These are phyloP conservation scores for Oryza australiensis DNA, from an alignment of 176 grass and related monocot species.

Conservation along the genomic window DNA sequence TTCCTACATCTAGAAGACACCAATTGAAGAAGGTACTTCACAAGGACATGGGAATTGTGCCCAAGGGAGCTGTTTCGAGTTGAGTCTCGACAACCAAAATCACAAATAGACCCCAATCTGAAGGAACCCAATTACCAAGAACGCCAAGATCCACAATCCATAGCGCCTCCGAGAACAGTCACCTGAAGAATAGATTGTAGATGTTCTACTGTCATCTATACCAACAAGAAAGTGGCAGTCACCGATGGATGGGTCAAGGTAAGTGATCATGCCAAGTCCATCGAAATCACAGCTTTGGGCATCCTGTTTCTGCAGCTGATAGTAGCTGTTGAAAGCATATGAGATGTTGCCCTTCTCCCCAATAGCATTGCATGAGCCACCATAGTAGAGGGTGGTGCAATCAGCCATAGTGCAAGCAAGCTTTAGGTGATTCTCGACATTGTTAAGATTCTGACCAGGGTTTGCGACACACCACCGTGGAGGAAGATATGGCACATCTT, in stretches of 20 bases:
- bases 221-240: conserved; percentile 89
- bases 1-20: background rate
- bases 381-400: conserved; percentile 76
- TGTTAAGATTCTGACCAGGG: conserved; percentile 46
- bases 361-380: conserved; percentile 84
- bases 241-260: conserved; percentile 73
- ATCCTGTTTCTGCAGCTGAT: conserved; percentile 87
- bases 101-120: background rate
- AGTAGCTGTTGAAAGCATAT: conserved; percentile 98
- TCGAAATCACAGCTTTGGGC: conserved; percentile 78
- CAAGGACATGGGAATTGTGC: conserved; percentile 8
- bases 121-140: background rate
- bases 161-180: background rate
- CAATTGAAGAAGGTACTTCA: conserved; percentile 18
- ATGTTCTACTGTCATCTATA: background rate
- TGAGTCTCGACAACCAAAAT: background rate
- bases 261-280: conserved; percentile 79
- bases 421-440: conserved; percentile 68
- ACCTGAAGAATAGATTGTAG: background rate
- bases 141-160: background rate
- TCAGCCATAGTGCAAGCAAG: conserved; percentile 78
- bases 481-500: conserved; percentile 78
- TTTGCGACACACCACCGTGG: conserved; percentile 83
- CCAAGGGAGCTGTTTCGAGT: conserved; percentile 8
- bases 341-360: conserved; percentile 82